These are phyloP conservation scores for Stagonosporopsis tanaceti DNA, from an alignment of 2,329 filamentous ascomycete genomes.

Conservation along the genomic window DNA sequence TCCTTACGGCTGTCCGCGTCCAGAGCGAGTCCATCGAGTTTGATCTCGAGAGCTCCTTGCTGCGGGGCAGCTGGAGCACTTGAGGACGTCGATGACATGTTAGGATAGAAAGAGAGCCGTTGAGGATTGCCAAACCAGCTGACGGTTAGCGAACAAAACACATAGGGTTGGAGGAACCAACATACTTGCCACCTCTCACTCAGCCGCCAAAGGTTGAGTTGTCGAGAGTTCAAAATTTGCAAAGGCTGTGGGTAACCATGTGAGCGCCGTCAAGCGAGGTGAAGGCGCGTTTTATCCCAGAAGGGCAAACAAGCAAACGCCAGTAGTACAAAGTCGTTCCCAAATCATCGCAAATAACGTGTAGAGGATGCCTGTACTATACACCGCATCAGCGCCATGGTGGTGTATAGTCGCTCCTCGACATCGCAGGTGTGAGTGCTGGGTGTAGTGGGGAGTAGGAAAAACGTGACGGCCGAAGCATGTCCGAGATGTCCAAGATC, in stretches of 20 bases:
- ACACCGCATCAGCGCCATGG: neutral
- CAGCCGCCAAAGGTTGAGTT: neutral
- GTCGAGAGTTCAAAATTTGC: neutral
- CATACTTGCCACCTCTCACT: neutral
- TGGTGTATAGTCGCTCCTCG: neutral
- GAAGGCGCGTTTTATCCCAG: neutral
- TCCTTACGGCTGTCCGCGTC: neutral
- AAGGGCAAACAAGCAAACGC: neutral
- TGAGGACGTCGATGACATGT: constrained; percentile 2
- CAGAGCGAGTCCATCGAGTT: neutral
- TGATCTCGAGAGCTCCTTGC: neutral
- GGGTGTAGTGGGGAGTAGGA: too few relatives aligned
- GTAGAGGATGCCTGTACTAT: neutral
- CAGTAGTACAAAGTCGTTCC: neutral
- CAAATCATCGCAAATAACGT: neutral
- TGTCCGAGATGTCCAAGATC: neutral
- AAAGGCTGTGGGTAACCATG: neutral
- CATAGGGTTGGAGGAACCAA: neutral
- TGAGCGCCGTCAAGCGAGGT: neutral
- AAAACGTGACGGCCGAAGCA: too few relatives aligned
- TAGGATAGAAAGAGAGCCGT: neutral
- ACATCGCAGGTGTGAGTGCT: neutral
- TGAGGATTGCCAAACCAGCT: neutral
- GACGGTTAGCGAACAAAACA: neutral
- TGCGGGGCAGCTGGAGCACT: neutral